Evolutionary conservation across 176 grass and related monocot genomes (phyloP).

Genomic region (Cymbopogon citratus): DNA sequence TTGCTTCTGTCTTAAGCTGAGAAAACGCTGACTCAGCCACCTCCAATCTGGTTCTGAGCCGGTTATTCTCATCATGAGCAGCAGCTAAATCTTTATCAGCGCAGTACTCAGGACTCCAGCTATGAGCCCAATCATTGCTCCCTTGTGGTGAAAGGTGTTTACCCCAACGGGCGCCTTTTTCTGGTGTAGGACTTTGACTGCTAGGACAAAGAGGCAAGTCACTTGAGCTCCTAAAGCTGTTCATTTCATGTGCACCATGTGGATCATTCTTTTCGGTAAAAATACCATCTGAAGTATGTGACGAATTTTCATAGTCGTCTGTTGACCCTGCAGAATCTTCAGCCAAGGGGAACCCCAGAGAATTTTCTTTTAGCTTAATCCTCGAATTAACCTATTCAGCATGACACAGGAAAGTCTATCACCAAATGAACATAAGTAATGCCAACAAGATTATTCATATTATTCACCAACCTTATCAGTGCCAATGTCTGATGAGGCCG

Average conservation of each 20-base stretch:
- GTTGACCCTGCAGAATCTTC: slow-evolving; percentile 71
- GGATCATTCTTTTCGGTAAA: slow-evolving; percentile 79
- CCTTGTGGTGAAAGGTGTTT: slow-evolving; percentile 68
- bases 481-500: slow-evolving; percentile 45
- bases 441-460: not conserved
- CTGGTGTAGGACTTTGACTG: slow-evolving; percentile 50
- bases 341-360: slow-evolving; percentile 40
- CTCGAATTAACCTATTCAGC: slow-evolving; percentile 60
- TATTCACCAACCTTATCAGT: slow-evolving; percentile 71
- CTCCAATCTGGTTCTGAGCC: slow-evolving; percentile 70
- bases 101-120: slow-evolving; percentile 60
- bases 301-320: slow-evolving; percentile 85
- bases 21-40: slow-evolving; percentile 85
- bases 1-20: slow-evolving; percentile 81
- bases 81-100: slow-evolving; percentile 55
- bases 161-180: slow-evolving; percentile 29
- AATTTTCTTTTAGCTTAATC: slow-evolving; percentile 63
- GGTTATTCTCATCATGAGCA: slow-evolving; percentile 74
- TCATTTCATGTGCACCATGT: slow-evolving; percentile 49
- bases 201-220: slow-evolving; percentile 35
- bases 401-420: not conserved
- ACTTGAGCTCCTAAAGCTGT: slow-evolving; percentile 46
- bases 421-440: not conserved
- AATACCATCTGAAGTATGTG: slow-evolving; percentile 74
- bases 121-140: slow-evolving; percentile 72